A percentile compares a stretch with the other conserved stretches of the same genome.
These are phyloP conservation scores for Aspergillus sp. DNA, from an alignment of 2,329 filamentous ascomycete species.

Conservation along the genomic window DNA sequence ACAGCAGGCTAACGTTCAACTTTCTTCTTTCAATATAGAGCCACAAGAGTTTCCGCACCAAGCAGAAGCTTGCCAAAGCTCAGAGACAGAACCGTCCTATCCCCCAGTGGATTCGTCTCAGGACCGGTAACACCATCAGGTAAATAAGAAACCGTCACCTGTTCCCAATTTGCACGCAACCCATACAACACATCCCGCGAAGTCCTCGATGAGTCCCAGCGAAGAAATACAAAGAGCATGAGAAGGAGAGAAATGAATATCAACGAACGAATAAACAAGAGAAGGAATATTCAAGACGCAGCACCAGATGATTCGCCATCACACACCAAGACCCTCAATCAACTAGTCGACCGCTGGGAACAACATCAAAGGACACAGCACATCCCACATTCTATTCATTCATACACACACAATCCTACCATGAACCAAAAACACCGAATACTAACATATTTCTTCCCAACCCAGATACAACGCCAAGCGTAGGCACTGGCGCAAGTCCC, in stretches of 20 bases:
- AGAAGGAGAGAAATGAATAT: not conserved
- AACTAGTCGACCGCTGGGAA: not conserved
- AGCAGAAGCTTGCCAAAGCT: slow-evolving; percentile 99
- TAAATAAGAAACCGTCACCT: slow-evolving; percentile 56
- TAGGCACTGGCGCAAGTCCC: slow-evolving; percentile 99
- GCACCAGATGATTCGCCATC: not conserved
- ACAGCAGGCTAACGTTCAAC: slow-evolving; percentile 16
- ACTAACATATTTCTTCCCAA: slow-evolving; percentile 18
- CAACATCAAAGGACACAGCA: not conserved
- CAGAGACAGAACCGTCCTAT: slow-evolving; percentile 99
- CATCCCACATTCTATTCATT: not conserved
- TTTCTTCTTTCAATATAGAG: slow-evolving; percentile 59
- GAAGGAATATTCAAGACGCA: not conserved
- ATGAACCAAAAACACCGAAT: not conserved
- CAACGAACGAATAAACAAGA: not conserved
- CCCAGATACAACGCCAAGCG: slow-evolving; percentile 99
- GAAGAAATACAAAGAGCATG: not conserved
- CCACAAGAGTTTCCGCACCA: slow-evolving; percentile 99
- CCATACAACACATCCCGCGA: slow-evolving; percentile 10
- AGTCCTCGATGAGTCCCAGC: slow-evolving; percentile 1
- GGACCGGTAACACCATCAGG: slow-evolving; percentile 99
- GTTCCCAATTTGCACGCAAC: slow-evolving; percentile 1
- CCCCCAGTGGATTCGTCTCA: slow-evolving; percentile 98
- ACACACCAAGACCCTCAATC: not conserved
- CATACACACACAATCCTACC: not conserved